These are phyloP conservation scores for Panicum hallii DNA, from an alignment of 202 grass and related monocot genomes.

Conservation along the genomic window DNA sequence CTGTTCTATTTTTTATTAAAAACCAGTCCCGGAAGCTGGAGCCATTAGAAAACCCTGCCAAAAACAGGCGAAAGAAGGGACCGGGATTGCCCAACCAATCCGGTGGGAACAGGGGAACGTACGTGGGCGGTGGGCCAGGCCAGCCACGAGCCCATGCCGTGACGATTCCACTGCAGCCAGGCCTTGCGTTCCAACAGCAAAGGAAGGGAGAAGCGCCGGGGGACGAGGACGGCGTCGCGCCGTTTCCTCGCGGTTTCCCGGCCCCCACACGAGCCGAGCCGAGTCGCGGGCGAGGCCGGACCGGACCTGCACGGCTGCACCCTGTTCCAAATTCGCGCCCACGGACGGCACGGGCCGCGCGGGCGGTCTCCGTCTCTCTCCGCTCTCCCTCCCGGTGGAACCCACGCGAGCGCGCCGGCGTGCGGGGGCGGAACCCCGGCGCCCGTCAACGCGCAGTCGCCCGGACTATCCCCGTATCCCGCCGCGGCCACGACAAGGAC, in stretches of 20 bases:
- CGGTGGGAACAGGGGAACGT: too few species aligned
- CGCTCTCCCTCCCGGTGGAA: background rate
- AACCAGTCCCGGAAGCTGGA: too few species aligned
- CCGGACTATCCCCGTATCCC: background rate
- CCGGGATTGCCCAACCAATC: too few species aligned
- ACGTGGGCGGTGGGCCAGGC: too few species aligned
- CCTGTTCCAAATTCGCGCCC: too few species aligned
- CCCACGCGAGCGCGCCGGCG: background rate
- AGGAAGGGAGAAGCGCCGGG: too few species aligned
- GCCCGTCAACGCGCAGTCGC: constrained; percentile 31
- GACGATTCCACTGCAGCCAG: too few species aligned
- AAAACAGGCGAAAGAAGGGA: too few species aligned
- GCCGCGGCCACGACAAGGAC: background rate
- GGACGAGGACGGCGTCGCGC: background rate
- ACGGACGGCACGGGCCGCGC: background rate
- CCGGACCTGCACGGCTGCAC: background rate
- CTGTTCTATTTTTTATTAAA: too few species aligned
- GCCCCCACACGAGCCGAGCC: background rate
- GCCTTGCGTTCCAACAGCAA: too few species aligned
- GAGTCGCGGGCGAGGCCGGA: background rate
- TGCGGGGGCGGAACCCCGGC: background rate
- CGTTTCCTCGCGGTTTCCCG: constrained; percentile 16
- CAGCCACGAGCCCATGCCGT: too few species aligned
- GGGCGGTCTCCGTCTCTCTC: background rate
- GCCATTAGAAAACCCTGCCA: too few species aligned